Conservation (phyloP, 441 rosid species). For the Eutrema salsugineum region DNA sequence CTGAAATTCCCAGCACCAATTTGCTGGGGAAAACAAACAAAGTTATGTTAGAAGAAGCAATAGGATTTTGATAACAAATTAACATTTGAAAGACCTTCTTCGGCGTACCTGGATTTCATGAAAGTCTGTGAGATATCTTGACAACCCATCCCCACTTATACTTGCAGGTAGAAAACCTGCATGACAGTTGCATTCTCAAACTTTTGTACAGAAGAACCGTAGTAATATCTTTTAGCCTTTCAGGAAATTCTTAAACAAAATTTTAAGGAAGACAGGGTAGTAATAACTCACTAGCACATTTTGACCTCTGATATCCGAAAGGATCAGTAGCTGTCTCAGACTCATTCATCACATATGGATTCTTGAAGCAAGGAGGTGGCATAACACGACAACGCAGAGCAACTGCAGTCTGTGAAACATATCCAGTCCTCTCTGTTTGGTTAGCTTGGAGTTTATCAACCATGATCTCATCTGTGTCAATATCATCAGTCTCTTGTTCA, state of each 20-base stretch:
- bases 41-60: conserved; percentile 1
- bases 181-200: conserved; percentile 14
- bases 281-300: conserved; percentile 80
- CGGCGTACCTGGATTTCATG: conserved; percentile 80
- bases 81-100: background rate
- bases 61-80: no score
- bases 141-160: conserved; percentile 73
- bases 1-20: conserved; percentile 91
- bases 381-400: conserved; percentile 78
- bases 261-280: no score
- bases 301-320: conserved; percentile 73
- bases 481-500: conserved; percentile 47
- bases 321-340: conserved; percentile 58
- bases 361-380: conserved; percentile 94
- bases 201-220: background rate
- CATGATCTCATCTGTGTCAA: conserved; percentile 40
- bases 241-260: no score
- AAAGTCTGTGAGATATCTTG: conserved; percentile 87
- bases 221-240: background rate
- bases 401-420: conserved; percentile 81
- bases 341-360: conserved; percentile 64
- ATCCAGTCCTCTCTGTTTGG: conserved; percentile 41
- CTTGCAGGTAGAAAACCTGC: conserved; percentile 63
- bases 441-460: conserved; percentile 31
- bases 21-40: conserved; percentile 47